Evolutionary conservation across 768 basidiomycete genomes (phyloP).

Genomic region (Mycena galopus): DNA sequence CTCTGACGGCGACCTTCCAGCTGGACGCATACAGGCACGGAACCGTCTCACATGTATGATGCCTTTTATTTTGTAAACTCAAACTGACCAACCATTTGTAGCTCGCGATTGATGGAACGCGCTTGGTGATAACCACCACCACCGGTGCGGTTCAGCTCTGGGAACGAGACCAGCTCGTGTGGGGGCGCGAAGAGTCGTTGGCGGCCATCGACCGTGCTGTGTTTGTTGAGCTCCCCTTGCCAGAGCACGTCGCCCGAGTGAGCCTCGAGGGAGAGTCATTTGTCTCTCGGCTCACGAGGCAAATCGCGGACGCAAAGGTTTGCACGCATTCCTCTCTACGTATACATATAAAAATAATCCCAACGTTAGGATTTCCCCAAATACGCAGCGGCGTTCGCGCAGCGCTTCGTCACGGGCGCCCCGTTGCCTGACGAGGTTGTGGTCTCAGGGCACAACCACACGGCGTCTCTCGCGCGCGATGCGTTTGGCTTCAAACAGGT

Average conservation of each 20-base stretch:
- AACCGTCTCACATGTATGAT: constrained; percentile 72
- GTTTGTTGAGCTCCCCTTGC: constrained; percentile 80
- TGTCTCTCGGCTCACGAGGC: constrained; percentile 63
- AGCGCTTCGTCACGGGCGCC: constrained; percentile 79
- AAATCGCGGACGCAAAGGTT: constrained; percentile 73
- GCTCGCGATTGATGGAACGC: constrained; percentile 66
- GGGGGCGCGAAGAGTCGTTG: constrained; percentile 88
- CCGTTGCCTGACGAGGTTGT: constrained; percentile 57
- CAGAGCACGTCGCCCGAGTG: constrained; percentile 45
- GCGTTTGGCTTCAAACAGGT: constrained; percentile 91
- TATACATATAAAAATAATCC: background rate
- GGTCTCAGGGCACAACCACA: constrained; percentile 47
- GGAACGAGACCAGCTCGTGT: constrained; percentile 70
- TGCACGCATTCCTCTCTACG: constrained; percentile 11
- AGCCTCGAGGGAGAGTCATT: constrained; percentile 66
- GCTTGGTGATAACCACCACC: constrained; percentile 73
- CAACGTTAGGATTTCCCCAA: constrained; percentile 73
- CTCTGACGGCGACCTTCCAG: constrained; percentile 66
- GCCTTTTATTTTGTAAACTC: background rate
- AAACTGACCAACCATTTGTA: constrained; percentile 40
- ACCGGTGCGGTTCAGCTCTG: constrained; percentile 85
- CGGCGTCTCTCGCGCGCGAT: constrained; percentile 69
- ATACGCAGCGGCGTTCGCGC: constrained; percentile 74
- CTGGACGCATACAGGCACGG: constrained; percentile 80
- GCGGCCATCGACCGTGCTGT: constrained; percentile 72